These are phyloP conservation scores for Hypoxylon crocopeplum DNA, from an alignment of 495 filamentous ascomycete species.

Conservation along the genomic window DNA sequence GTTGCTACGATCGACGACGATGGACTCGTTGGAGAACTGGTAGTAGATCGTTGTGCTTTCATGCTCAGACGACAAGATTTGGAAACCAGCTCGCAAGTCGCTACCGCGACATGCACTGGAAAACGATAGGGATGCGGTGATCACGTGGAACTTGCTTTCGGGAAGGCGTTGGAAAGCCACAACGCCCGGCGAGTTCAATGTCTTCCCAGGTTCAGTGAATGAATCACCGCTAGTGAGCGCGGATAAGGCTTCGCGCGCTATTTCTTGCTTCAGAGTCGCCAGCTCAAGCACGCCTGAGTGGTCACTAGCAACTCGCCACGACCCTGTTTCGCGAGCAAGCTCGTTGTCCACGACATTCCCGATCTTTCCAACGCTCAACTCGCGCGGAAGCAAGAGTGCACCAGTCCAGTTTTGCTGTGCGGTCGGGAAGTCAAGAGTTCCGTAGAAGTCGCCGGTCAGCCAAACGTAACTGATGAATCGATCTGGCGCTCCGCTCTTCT, in stretches of 20 bases:
- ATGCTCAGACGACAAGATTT: slow-evolving; percentile 31
- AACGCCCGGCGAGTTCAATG: slow-evolving; percentile 14
- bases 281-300: slow-evolving; percentile 21
- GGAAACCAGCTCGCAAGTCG: slow-evolving; percentile 38
- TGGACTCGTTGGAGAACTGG: slow-evolving; percentile 31
- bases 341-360: slow-evolving; percentile 33
- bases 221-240: slow-evolving; percentile 26
- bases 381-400: slow-evolving; percentile 35
- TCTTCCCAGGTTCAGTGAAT: slow-evolving; percentile 30
- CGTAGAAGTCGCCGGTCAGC: slow-evolving; percentile 32
- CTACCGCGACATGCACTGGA: slow-evolving; percentile 13
- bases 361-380: slow-evolving; percentile 33
- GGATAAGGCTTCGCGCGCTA: slow-evolving; percentile 25
- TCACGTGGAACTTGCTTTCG: slow-evolving; percentile 27
- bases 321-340: slow-evolving; percentile 30
- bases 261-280: slow-evolving; percentile 30
- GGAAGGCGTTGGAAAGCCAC: slow-evolving; percentile 19
- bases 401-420: slow-evolving; percentile 33
- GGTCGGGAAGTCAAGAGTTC: slow-evolving; percentile 26
- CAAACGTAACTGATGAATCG: slow-evolving; percentile 31
- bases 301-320: slow-evolving; percentile 26
- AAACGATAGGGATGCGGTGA: slow-evolving; percentile 27
- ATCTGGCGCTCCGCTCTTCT: slow-evolving; percentile 34
- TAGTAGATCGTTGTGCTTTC: slow-evolving; percentile 45
- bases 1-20: slow-evolving; percentile 39